These are phyloP conservation scores for Suhomyces anneliseae DNA, from an alignment of 1,139 yeast genomes.

Conservation along the genomic window DNA sequence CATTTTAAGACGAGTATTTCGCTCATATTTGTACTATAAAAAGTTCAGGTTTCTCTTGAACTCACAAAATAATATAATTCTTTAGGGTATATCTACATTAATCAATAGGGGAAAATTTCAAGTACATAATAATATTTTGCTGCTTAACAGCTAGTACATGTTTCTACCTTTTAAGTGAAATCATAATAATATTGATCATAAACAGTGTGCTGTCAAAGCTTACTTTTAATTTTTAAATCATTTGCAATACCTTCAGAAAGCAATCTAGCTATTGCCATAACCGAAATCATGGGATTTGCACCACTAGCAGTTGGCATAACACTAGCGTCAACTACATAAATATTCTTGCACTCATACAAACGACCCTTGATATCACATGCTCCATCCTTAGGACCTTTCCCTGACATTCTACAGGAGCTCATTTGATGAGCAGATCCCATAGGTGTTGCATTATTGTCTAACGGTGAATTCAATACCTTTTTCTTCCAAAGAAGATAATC, in stretches of 20 bases:
- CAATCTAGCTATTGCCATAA: slow-evolving; percentile 43
- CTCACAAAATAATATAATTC: too few species aligned
- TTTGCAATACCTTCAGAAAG: slow-evolving; percentile 35
- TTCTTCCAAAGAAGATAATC: slow-evolving; percentile 51
- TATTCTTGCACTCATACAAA: slow-evolving; percentile 52
- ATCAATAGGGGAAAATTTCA: too few species aligned
- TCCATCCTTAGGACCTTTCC: slow-evolving; percentile 48
- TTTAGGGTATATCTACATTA: too few species aligned
- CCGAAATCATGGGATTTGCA: slow-evolving; percentile 54
- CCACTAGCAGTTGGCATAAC: slow-evolving; percentile 61
- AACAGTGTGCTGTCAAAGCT: slow-evolving; percentile 18
- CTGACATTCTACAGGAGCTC: slow-evolving; percentile 57
- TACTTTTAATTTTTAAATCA: slow-evolving; percentile 34
- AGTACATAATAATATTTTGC: too few species aligned
- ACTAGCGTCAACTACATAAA: slow-evolving; percentile 59
- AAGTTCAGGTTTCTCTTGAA: background rate
- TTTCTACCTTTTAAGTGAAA: too few species aligned
- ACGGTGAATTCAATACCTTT: slow-evolving; percentile 24
- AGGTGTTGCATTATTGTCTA: slow-evolving; percentile 26
- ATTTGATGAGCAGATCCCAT: slow-evolving; percentile 64
- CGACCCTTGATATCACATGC: slow-evolving; percentile 53
- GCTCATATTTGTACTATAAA: background rate
- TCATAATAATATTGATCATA: too few species aligned
- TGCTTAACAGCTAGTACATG: too few species aligned
- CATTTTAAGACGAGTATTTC: too few species aligned